A percentile compares a stretch with the other conserved stretches of the same genome.
These are phyloP conservation scores for Ploettnerulaceae sp. DNA, from an alignment of 2,329 filamentous ascomycete genomes.

Conservation along the genomic window DNA sequence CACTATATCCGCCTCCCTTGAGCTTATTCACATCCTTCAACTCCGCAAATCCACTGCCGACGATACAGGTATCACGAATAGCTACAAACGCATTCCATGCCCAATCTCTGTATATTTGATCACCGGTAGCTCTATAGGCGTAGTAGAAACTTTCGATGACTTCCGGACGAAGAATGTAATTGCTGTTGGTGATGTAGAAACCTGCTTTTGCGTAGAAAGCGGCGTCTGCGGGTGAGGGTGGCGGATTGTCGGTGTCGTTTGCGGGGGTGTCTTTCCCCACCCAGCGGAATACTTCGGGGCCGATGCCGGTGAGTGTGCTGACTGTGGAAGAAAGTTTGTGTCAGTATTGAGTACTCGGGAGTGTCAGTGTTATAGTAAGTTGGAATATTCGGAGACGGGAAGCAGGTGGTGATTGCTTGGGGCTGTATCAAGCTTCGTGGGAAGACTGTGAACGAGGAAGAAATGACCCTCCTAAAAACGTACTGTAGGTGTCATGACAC, in stretches of 20 bases:
- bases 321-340: slow-evolving; percentile 6
- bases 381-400: too few species aligned
- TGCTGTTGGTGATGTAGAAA: slow-evolving; percentile 60
- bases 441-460: too few species aligned
- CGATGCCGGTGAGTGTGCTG: slow-evolving; percentile 65
- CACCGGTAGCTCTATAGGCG: slow-evolving; percentile 73
- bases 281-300: slow-evolving; percentile 69
- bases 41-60: slow-evolving; percentile 61
- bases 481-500: slow-evolving; percentile 73
- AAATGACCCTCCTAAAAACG: too few species aligned
- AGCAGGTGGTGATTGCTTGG: too few species aligned
- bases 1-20: slow-evolving; percentile 54
- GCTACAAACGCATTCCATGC: slow-evolving; percentile 72
- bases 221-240: slow-evolving; percentile 40
- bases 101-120: slow-evolving; percentile 75
- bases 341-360: too few species aligned
- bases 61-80: slow-evolving; percentile 59
- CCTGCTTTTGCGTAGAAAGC: slow-evolving; percentile 63
- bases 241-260: slow-evolving; percentile 39
- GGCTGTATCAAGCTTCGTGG: too few species aligned
- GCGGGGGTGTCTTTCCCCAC: slow-evolving; percentile 39
- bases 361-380: too few species aligned
- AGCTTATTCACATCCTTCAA: slow-evolving; percentile 60
- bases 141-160: slow-evolving; percentile 85
- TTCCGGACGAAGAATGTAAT: slow-evolving; percentile 72